These are phyloP conservation scores for Pecoramyces ruminantium DNA, from an alignment of 192 early-diverging fungal genomes.

Conservation along the genomic window DNA sequence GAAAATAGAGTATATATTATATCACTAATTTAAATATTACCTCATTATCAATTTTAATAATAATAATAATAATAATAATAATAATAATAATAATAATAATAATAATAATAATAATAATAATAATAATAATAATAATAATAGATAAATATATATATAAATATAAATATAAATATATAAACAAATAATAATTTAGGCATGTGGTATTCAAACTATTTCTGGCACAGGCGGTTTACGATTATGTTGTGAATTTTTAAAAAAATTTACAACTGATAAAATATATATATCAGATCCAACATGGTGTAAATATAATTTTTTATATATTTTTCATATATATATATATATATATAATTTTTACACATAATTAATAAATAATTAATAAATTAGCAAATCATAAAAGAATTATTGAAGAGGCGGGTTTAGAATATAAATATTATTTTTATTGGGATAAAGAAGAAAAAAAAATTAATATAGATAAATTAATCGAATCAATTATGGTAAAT, in stretches of 20 bases:
- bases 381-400: conserved; percentile 74
- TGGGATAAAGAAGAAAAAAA: conserved; percentile 63
- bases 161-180: too few relatives aligned
- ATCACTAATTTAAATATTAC: too few relatives aligned
- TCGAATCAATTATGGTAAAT: conserved; percentile 29
- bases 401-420: conserved; percentile 67
- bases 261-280: conserved; percentile 41
- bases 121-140: too few relatives aligned
- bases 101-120: neutral
- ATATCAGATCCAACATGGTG: conserved; percentile 92
- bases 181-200: too few relatives aligned
- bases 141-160: too few relatives aligned
- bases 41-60: too few relatives aligned
- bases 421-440: conserved; percentile 74
- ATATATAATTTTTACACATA: too few relatives aligned
- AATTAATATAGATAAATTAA: conserved; percentile 61
- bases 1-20: conserved; percentile 45
- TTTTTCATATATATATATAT: too few relatives aligned
- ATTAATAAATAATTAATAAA: neutral
- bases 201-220: conserved; percentile 86
- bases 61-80: too few relatives aligned
- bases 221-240: conserved; percentile 78
- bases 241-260: conserved; percentile 61
- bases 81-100: too few relatives aligned
- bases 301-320: neutral